Evolutionary conservation across 2,329 filamentous ascomycete species (phyloP).

Genomic region (Scedosporium dehoogii): DNA sequence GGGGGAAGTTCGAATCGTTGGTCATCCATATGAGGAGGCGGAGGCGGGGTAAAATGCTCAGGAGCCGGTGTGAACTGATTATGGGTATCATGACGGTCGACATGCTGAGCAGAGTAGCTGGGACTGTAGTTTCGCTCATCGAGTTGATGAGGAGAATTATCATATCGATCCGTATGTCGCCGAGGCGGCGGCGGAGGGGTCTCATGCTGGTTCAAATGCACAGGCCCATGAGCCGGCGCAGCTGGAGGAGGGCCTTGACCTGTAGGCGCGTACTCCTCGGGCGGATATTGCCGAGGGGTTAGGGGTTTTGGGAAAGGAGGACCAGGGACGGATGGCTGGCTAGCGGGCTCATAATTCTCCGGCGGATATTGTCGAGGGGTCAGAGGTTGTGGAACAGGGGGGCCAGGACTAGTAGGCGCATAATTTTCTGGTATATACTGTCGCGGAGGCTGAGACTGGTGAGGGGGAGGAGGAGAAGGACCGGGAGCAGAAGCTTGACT

Average conservation of each 20-base stretch:
- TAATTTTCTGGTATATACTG: conserved; percentile 27
- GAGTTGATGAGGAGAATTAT: conserved; percentile 21
- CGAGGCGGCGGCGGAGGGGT: conserved; percentile 8
- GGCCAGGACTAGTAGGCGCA: not conserved
- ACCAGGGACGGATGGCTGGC: not conserved
- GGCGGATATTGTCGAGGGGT: not conserved
- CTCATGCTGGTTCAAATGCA: conserved; percentile 15
- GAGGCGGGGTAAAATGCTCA: conserved; percentile 3
- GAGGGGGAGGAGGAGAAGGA: not conserved
- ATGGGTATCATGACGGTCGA: conserved; percentile 25
- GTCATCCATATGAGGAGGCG: conserved; percentile 3
- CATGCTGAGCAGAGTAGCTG: conserved; percentile 23
- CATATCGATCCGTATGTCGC: conserved; percentile 24
- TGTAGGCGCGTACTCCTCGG: not conserved
- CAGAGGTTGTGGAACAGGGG: not conserved
- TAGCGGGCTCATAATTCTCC: not conserved
- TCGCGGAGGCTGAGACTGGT: conserved; percentile 8
- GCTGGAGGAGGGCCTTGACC: not conserved
- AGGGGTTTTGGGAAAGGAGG: not conserved
- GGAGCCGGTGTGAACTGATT: conserved; percentile 21
- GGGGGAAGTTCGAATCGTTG: conserved; percentile 15
- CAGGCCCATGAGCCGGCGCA: conserved; percentile 18
- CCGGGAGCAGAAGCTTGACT: conserved; percentile 20
- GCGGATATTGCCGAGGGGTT: not conserved
- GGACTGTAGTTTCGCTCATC: conserved; percentile 28